A percentile compares a stretch with the other conserved stretches of the same genome.
phyloP scores from a whole-genome alignment of 768 basidiomycete species.

The Clitopilus passeckerianus region DNA sequence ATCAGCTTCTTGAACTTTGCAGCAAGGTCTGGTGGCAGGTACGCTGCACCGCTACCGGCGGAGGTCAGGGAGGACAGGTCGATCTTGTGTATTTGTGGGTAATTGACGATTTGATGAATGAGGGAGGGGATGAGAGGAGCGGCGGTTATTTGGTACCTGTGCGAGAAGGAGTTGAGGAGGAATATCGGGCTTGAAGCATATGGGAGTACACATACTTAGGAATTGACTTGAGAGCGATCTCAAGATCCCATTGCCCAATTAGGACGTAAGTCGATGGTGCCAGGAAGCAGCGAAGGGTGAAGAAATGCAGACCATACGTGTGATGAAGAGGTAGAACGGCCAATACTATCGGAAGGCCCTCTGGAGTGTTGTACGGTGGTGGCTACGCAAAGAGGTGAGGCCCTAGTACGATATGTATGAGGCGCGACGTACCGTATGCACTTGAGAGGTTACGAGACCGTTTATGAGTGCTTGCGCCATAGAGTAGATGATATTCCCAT shows the following conservation, averaged over 20 bases:
- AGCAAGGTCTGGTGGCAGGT: conserved; percentile 54
- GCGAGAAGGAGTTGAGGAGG: background rate
- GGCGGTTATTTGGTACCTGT: conserved; percentile 50
- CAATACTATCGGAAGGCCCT: conserved; percentile 42
- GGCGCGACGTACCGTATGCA: conserved; percentile 29
- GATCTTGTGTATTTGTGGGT: conserved; percentile 39
- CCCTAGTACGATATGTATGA: background rate
- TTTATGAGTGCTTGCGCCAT: conserved; percentile 31
- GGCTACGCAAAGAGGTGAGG: conserved; percentile 21
- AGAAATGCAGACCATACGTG: conserved; percentile 53
- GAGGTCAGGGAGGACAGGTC: conserved; percentile 48
- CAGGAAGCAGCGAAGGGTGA: conserved; percentile 43
- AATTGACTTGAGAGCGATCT: conserved; percentile 45
- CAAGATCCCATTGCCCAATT: conserved; percentile 56
- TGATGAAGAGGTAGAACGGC: conserved; percentile 69
- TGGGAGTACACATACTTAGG: conserved; percentile 45
- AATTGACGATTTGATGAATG: conserved; percentile 59
- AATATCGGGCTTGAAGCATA: background rate
- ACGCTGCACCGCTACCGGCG: conserved; percentile 56
- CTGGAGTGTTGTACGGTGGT: conserved; percentile 31
- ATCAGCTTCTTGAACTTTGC: conserved; percentile 32
- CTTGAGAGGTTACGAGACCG: conserved; percentile 21
- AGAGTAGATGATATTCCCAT: conserved; percentile 53
- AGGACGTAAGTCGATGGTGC: conserved; percentile 44
- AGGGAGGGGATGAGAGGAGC: conserved; percentile 58